Base-by-base conservation (phyloP, 257 asterid genomes). In the Dorcoceras hygrometricum region DNA sequence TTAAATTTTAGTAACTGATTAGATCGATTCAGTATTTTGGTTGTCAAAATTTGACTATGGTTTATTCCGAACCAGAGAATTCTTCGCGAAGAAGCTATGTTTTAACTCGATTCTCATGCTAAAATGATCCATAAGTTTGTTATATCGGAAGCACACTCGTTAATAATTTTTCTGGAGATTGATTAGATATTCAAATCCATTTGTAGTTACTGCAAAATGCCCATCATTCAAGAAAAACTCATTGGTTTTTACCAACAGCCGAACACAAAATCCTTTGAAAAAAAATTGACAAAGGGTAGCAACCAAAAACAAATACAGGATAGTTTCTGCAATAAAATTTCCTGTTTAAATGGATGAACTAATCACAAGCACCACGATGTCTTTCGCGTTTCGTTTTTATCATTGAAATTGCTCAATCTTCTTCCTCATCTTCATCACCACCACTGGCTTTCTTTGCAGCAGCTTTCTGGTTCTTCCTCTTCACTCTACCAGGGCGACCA, bases 401-500 rank as follows among this genome's bases (percentile, higher is more conserved):
- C 5, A 46, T 50, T 9, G 16, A 53, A 74, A 74, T 10, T 46
- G 68, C 46, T 75, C 70, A 79, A 19, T 80, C 81, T 36, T 75
- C 76, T 18, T 77, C 80, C 55, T 77, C 82, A 16, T 74, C 78
- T 19, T 74, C 80, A 10, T 70, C 76, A 8, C 81, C 74, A 10
- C 78, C 78, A 23, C 76, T 68, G 46, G 76, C 71, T 56, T 74
- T 80, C 79, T 76, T 76, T 2, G 82, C 69, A 43, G 82, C 80
- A 3, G 82, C 75, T 66, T 77, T 80, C 75, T 73, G 79, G 80
- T 70, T 80, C 82, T 27, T 74, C 69, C 82, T 72, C 76, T 74
- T 71, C 43, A 77, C 82, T 68, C 82, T 80, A 60, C 82, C 81
- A 36, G 81, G 76, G 59, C 81, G 78, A 20, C 81, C 81, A 46